Conservation (phyloP, 352 stramenopile species). For the Phytophthora kernoviae region DNA sequence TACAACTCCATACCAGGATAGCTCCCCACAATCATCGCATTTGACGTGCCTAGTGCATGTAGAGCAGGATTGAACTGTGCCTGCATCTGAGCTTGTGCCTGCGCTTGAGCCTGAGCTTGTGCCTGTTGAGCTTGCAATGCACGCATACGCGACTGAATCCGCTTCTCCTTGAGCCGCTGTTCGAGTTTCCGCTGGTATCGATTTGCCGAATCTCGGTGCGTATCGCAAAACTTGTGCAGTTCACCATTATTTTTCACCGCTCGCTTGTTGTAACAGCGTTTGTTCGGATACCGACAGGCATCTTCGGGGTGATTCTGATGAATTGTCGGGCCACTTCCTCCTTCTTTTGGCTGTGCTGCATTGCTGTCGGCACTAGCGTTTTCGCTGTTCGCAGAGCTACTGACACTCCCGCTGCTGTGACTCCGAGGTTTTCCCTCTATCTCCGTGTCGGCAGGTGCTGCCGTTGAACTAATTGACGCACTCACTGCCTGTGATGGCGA, state of each 20-base stretch:
- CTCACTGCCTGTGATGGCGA: constrained; percentile 7
- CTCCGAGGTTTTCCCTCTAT: constrained; percentile 21
- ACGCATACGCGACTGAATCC: constrained; percentile 34
- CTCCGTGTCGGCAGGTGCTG: not conserved
- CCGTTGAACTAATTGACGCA: constrained; percentile 10
- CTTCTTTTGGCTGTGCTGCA: constrained; percentile 14
- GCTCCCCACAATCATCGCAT: constrained; percentile 13
- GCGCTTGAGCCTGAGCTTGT: constrained; percentile 16
- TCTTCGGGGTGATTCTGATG: constrained; percentile 31
- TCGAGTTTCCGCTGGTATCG: constrained; percentile 68
- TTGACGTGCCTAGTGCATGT: not conserved
- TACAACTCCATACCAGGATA: constrained; percentile 25
- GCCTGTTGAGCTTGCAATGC: constrained; percentile 28
- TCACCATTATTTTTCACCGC: constrained; percentile 73
- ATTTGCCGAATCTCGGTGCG: constrained; percentile 62
- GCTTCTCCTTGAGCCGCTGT: constrained; percentile 40
- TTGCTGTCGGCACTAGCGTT: constrained; percentile 21
- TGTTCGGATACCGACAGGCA: constrained; percentile 68
- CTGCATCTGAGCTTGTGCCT: constrained; percentile 17
- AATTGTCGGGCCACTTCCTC: constrained; percentile 14
- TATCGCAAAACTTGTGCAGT: constrained; percentile 72
- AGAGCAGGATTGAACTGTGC: constrained; percentile 14
- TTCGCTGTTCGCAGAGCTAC: constrained; percentile 25
- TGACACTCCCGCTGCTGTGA: constrained; percentile 18
- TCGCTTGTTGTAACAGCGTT: constrained; percentile 58